Base-by-base conservation (phyloP, 2,329 filamentous ascomycete genomes). In the Cytospora mali region DNA sequence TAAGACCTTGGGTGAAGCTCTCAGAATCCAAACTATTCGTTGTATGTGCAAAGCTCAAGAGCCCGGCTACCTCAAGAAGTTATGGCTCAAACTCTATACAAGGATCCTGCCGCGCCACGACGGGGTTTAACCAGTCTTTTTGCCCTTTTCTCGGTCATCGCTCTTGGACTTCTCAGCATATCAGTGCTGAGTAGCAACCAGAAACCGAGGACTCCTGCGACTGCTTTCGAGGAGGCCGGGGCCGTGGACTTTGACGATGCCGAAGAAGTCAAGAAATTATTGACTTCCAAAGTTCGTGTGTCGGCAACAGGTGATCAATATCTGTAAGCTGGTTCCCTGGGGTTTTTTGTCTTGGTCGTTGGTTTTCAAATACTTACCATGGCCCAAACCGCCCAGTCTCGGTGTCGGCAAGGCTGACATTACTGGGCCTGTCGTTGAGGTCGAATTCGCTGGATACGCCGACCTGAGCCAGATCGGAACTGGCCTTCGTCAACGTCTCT, bases 371-470 rank as follows among this genome's bases (percentile, higher is more conserved):
- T 39, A 29, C 63, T 65, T 28, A 65, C 60, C 50, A 33, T 31
- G 42, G 2, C n/a, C 3, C 16, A 1, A 57, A 42, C 7, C 16
- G 6, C 9, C 25, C n/a, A 65, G 63, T 14, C 70, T 86, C 52
- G 84, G 83, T 21, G 81, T 83, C 2, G 83, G 83, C 53, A 85
- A 85, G 71, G 82, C 80, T 6, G 84, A 86, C 68, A 84, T 86
- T 68, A 86, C 84, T 0, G 83, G 91, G 2, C 92, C 93, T 0
- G 92, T 96, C 14, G 93, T 96, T 25, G 92, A 97, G 75, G 85
- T 97, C 71, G 93, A 92, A 70, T 84, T 97, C 73, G 95, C 94
- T 82, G 93, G 93, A 65, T 97, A 97, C 79, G 94, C 94, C 33
- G 90, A 93, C 74, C 80, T 88, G n/a, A 84, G 85, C 49, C 94